phyloP scores from a whole-genome alignment of 345 rosid species.

The Geranium rotundifolium region DNA sequence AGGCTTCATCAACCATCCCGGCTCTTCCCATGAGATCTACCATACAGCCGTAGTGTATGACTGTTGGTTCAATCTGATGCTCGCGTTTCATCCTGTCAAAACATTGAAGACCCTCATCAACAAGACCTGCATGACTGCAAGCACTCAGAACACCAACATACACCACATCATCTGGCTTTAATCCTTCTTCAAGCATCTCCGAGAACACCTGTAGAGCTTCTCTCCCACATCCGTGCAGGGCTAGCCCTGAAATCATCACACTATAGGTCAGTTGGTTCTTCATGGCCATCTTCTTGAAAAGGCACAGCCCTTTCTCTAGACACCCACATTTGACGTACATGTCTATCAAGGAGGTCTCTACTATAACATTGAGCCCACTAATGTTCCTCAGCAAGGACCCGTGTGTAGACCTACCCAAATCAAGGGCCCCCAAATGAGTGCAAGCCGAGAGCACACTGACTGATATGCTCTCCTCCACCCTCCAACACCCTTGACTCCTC shows the following conservation, averaged over 20 bases:
- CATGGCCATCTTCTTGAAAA: slow-evolving; percentile 15
- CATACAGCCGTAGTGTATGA: slow-evolving; percentile 61
- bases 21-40: slow-evolving; percentile 63
- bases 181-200: slow-evolving; percentile 24
- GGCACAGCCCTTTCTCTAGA: slow-evolving; percentile 18
- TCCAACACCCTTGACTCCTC: slow-evolving; percentile 15
- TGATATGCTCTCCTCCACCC: slow-evolving; percentile 34
- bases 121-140: slow-evolving; percentile 26
- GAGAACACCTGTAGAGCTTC: slow-evolving; percentile 25
- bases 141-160: slow-evolving; percentile 33
- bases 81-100: slow-evolving; percentile 30
- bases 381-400: slow-evolving; percentile 26
- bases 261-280: slow-evolving; percentile 25
- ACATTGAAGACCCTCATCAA: slow-evolving; percentile 22
- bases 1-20: slow-evolving; percentile 46
- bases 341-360: slow-evolving; percentile 40
- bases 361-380: slow-evolving; percentile 25
- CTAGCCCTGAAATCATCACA: slow-evolving; percentile 32
- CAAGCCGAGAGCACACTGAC: slow-evolving; percentile 38
- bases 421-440: slow-evolving; percentile 31
- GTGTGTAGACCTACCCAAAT: slow-evolving; percentile 30
- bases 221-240: slow-evolving; percentile 22
- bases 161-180: slow-evolving; percentile 26
- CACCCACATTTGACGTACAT: slow-evolving; percentile 46
- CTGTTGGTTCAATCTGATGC: slow-evolving; percentile 36